A percentile compares a stretch with the other conserved stretches of the same genome.
Conservation (phyloP, 768 basidiomycete genomes). For the Auricularia heimuer region DNA sequence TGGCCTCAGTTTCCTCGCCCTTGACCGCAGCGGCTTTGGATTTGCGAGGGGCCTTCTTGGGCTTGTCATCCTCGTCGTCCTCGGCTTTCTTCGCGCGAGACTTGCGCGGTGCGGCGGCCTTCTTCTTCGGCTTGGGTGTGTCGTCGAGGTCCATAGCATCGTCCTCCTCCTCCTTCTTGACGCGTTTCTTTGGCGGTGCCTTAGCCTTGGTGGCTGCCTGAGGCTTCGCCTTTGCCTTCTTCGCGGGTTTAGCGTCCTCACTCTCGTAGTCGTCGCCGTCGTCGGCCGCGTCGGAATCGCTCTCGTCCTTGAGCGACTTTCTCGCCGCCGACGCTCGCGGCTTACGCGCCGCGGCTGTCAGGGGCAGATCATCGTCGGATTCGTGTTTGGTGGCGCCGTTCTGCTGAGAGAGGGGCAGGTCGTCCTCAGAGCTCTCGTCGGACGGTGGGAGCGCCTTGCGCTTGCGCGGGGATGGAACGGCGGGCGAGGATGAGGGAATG, state of each 20-base stretch:
- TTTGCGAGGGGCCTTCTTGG: conserved; percentile 7
- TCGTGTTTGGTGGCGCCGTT: conserved; percentile 31
- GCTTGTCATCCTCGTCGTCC: conserved; percentile 13
- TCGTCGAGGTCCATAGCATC: conserved; percentile 20
- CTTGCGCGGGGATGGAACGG: neutral
- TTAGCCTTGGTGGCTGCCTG: conserved; percentile 35
- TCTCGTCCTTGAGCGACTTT: conserved; percentile 24
- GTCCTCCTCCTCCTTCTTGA: conserved; percentile 24
- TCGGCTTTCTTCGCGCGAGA: conserved; percentile 38
- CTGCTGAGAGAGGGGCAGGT: neutral
- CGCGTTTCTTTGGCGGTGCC: conserved; percentile 55
- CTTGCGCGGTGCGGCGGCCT: conserved; percentile 16
- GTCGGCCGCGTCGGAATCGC: conserved; percentile 24
- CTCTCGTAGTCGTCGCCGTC: conserved; percentile 30
- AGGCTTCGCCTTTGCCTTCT: conserved; percentile 14
- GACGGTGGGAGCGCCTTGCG: neutral
- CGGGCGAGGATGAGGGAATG: neutral
- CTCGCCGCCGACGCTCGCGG: conserved; percentile 26
- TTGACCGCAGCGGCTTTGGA: conserved; percentile 21
- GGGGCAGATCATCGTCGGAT: conserved; percentile 53
- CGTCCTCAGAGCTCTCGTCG: neutral
- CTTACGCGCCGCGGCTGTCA: conserved; percentile 48
- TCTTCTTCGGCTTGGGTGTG: conserved; percentile 16
- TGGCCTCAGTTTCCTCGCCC: conserved; percentile 31
- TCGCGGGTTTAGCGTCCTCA: conserved; percentile 34